Evolutionary conservation across 129 eudicot genomes (phyloP).

Genomic region (Chrysanthemum makinoi): DNA sequence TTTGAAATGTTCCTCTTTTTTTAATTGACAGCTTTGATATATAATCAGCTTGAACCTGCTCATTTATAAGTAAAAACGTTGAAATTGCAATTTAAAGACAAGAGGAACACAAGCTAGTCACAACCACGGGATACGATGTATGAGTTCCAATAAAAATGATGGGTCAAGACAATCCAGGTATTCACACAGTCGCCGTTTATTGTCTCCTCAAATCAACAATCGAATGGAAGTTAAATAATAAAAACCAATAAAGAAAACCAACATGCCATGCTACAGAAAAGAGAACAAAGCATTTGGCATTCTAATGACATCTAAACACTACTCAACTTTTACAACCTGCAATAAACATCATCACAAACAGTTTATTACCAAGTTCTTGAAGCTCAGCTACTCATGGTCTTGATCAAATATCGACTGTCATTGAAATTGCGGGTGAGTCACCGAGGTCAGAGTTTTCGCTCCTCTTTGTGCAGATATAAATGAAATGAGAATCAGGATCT

Average conservation of each 20-base stretch:
- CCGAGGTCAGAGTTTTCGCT: slow-evolving; percentile 32
- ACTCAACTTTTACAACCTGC: slow-evolving; percentile 34
- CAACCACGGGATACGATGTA: too few relatives aligned
- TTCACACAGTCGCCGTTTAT: slow-evolving; percentile 13
- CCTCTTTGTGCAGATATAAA: slow-evolving; percentile 70
- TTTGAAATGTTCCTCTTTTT: too few relatives aligned
- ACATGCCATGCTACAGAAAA: slow-evolving; percentile 22
- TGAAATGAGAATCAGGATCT: slow-evolving; percentile 97
- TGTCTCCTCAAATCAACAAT: slow-evolving; percentile 21
- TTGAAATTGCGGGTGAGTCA: slow-evolving; percentile 25
- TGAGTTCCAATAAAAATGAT: too few relatives aligned
- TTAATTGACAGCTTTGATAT: too few relatives aligned
- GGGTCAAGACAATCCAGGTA: not conserved
- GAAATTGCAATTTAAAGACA: too few relatives aligned
- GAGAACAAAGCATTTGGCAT: slow-evolving; percentile 24
- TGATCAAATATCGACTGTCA: slow-evolving; percentile 38
- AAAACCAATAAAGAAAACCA: not conserved
- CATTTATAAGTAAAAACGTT: too few relatives aligned
- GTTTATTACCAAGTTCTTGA: slow-evolving; percentile 11
- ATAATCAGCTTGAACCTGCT: too few relatives aligned
- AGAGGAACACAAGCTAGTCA: too few relatives aligned
- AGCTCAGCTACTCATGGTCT: too few relatives aligned
- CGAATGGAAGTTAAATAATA: slow-evolving; percentile 11
- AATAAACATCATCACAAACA: slow-evolving; percentile 15
- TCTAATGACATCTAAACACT: slow-evolving; percentile 22